phyloP scores from a whole-genome alignment of 441 rosid species.

The Erodium texanum region DNA sequence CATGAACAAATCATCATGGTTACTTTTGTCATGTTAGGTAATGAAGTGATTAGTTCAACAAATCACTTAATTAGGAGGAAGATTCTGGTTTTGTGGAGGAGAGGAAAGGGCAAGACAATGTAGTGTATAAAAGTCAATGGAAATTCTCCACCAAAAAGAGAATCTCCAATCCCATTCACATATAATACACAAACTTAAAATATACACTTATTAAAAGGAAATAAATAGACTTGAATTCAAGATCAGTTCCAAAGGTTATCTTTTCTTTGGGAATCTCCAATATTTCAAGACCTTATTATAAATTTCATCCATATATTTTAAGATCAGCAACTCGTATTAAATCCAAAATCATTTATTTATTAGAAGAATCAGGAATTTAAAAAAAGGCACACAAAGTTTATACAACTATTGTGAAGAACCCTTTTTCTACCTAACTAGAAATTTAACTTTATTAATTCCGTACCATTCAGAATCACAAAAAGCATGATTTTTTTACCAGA shows the following conservation, averaged over 20 bases:
- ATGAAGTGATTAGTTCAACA: constrained; percentile 22
- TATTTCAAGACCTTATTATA: no score
- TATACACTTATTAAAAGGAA: background rate
- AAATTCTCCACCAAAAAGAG: constrained; percentile 22
- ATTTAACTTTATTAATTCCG: constrained; percentile 18
- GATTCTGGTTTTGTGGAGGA: constrained; percentile 19
- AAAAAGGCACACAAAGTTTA: no score
- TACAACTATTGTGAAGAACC: background rate
- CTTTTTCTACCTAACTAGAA: constrained; percentile 19
- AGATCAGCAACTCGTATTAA: no score
- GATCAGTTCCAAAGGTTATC: no score
- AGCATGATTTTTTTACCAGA: background rate
- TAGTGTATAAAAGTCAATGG: constrained; percentile 17
- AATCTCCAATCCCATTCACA: constrained; percentile 15
- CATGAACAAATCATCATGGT: constrained; percentile 18
- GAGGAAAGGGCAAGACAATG: background rate
- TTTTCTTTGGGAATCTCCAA: no score
- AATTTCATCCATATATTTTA: no score
- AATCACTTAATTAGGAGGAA: constrained; percentile 25
- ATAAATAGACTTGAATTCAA: no score
- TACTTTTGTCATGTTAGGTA: constrained; percentile 23
- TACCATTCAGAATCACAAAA: constrained; percentile 20
- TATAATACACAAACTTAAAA: background rate
- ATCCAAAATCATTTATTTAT: no score
- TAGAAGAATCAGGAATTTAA: no score